phyloP scores from a whole-genome alignment of 2,329 filamentous ascomycete genomes.

The Microthyrium microscopicum region DNA sequence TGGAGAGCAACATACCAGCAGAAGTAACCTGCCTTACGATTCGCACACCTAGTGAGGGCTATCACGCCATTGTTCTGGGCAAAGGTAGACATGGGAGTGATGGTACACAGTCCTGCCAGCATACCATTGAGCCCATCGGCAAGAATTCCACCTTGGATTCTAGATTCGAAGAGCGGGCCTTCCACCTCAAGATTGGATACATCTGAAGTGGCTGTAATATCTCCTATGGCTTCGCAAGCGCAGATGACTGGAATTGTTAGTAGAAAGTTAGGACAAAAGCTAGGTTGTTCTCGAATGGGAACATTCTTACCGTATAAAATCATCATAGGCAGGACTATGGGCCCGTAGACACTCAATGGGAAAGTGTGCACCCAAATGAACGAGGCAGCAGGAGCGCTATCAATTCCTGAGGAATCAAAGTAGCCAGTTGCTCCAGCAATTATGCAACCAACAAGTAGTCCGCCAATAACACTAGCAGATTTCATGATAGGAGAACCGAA shows the following conservation, averaged over 20 bases:
- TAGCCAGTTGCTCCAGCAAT: conserved; percentile 65
- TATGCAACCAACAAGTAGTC: conserved; percentile 59
- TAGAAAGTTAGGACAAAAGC: too few relatives aligned
- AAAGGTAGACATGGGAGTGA: conserved; percentile 65
- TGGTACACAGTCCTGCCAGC: conserved; percentile 59
- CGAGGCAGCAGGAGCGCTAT: conserved; percentile 50
- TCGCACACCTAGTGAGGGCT: conserved; percentile 64
- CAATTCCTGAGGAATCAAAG: conserved; percentile 57
- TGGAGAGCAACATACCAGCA: too few relatives aligned
- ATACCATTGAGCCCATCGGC: conserved; percentile 64
- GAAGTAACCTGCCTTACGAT: conserved; percentile 63
- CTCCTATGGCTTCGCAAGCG: conserved; percentile 64
- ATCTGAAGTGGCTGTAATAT: conserved; percentile 68
- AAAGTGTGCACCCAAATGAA: conserved; percentile 74
- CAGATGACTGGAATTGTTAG: too few relatives aligned
- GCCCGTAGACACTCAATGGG: conserved; percentile 52
- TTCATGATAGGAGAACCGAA: conserved; percentile 79
- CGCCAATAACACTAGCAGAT: conserved; percentile 57
- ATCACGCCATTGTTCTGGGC: conserved; percentile 80
- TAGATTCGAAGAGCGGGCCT: conserved; percentile 53
- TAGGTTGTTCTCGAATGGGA: too few relatives aligned
- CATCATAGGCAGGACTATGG: conserved; percentile 55
- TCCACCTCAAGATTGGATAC: conserved; percentile 61
- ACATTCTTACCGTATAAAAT: too few relatives aligned
- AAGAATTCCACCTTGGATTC: conserved; percentile 63